Base-by-base conservation (phyloP, 192 early-diverging fungal species). In the Linnemannia schmuckeri region DNA sequence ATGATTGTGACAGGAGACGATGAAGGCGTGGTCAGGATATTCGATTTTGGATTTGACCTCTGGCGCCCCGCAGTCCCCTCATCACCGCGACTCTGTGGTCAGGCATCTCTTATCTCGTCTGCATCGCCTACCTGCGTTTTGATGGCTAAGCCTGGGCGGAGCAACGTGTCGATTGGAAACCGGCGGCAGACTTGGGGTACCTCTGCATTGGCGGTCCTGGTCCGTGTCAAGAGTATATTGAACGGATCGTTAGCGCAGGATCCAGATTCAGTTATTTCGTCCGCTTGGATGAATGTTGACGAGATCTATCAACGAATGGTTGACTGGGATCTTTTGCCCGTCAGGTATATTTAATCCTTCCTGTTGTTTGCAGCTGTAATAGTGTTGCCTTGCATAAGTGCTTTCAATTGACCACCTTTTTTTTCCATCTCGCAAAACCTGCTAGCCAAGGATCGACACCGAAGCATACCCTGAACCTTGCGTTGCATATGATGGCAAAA, bases 401-500 rank as follows among this genome's bases (percentile, higher is more conserved):
- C 7, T 12, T 42, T 2, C 42, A 12, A 35, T 10, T 68, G 30
- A 74, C 70, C n/a, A 2, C 3, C 9, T 74, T 74, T 40, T 20
- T 46, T 30, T 20, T 61, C 0, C 17, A 37, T 27, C 17, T 30
- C 13, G 15, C 13, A 4, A 46, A 30, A 8, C 52, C 55, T 15
- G 35, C 4, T 77, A 87, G 84, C 38, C 84, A 87, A 81, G 84
- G 84, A 35, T 87, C 84, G 1, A 81, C 79, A 4, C 84, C 84
- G 6, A 87, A 78, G 47, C 84, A 81, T 63, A 87, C 84, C 3
- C 84, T 87, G n/a, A 87, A 87, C 38, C 79, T 87, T 6, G 84
- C 84, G 4, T 38, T 87, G 8, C 84, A 81, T 35, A 87, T 87
- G 84, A 87, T 87, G 84, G 84, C 84, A 3, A 80, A 80, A 33